These are phyloP conservation scores for Chenopodium suecicum DNA, from an alignment of 148 eudicot genomes.

Conservation along the genomic window DNA sequence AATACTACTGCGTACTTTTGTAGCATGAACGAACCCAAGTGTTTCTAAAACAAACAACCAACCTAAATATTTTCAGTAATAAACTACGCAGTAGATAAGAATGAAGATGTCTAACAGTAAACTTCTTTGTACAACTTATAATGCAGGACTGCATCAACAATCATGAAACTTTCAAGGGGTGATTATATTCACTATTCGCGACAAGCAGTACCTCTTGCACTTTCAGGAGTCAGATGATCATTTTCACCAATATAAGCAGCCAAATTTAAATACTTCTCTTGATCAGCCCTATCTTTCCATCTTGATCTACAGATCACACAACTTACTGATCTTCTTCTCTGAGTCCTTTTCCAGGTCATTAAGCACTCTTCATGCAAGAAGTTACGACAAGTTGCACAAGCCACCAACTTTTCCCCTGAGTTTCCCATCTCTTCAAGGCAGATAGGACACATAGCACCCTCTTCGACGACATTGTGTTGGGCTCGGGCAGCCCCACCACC, in stretches of 20 bases:
- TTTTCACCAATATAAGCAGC: slow-evolving; percentile 53
- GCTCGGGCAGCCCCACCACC: slow-evolving; percentile 7
- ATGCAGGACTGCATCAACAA: no score
- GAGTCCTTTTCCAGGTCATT: slow-evolving; percentile 69
- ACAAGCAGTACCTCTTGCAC: no score
- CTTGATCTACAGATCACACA: slow-evolving; percentile 90
- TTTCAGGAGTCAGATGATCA: slow-evolving; percentile 27
- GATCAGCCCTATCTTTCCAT: slow-evolving; percentile 49
- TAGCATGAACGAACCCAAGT: no score
- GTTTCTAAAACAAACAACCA: no score
- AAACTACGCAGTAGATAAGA: no score
- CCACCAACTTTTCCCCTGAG: slow-evolving; percentile 48
- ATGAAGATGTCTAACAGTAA: no score
- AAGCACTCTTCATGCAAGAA: slow-evolving; percentile 74
- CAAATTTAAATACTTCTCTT: slow-evolving; percentile 62
- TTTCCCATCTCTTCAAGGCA: slow-evolving; percentile 75
- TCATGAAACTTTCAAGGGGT: no score
- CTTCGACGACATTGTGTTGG: slow-evolving; percentile 27
- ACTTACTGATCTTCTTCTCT: slow-evolving; percentile 53
- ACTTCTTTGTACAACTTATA: no score
- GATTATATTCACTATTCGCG: no score
- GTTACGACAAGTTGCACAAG: slow-evolving; percentile 71
- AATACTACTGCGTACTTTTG: no score
- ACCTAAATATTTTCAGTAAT: no score
- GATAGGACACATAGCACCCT: slow-evolving; percentile 67